Evolutionary conservation across 2,329 filamentous ascomycete genomes (phyloP), one percentile per base, ranked within the genome.

Genomic region (Colletotrichum sp.): DNA sequence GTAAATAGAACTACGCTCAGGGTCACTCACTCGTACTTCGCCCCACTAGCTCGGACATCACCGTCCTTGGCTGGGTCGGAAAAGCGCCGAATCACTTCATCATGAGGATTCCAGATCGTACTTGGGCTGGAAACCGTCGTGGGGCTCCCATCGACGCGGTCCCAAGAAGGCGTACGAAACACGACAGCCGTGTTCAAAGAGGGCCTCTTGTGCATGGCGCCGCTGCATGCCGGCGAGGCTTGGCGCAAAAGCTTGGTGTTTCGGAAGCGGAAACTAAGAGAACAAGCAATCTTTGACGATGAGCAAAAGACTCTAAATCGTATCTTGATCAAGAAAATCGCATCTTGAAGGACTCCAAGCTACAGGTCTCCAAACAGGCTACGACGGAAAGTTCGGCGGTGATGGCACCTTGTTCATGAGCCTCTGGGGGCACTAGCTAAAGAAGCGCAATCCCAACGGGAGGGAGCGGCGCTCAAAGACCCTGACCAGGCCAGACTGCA

Each of bases 31-130:
- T 63, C 64, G 30, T 72, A 76, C 9, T 55, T 73, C 18, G 39
- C 32, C 6, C 57, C 39, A 30, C 44, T 26, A 6, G 36, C 32
- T 24, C 39, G 39, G 7, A 68, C 28, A 49, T 80, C 74, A 21
- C 71, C 65, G 7, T 76, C 69, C 32, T 69, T 63, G 3, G 79
- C 77, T 9, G 80, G 76, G 10, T 79, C 75, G n/a, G 79, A 80
- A 62, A 80, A 80, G n/a, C 80, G 77, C n/a, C 79, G 72, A 26
- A 81, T 69, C 21, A 77, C 30, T 44, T 78, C 78, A 69, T 71
- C 79, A 52, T 30, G 66, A 10, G 75, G 36, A 28, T 67, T 71
- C 71, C 71, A 77, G 13, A 59, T 30, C n/a, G 62, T n/a, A 5
- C 28, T n/a, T 39, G 71, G 75, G 36, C 60, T 75, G 7, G 60